Conservation (phyloP, 2,329 filamentous ascomycete genomes). For the Colletotrichum theobromicola region DNA sequence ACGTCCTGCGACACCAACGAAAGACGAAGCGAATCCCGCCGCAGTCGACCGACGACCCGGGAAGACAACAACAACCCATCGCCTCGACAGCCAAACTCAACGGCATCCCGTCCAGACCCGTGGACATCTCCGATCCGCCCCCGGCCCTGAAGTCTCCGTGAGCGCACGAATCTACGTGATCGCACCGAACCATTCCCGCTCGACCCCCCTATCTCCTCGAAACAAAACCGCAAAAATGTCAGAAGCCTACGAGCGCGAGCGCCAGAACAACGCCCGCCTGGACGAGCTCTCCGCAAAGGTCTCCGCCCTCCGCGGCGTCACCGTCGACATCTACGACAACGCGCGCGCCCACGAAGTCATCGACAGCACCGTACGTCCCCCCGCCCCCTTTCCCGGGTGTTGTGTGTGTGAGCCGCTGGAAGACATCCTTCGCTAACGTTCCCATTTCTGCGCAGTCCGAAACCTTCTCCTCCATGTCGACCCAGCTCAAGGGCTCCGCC, state of each 20-base stretch:
- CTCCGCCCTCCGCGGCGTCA: conserved; percentile 88
- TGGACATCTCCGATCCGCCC: background rate
- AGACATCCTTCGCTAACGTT: background rate
- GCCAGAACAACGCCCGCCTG: conserved; percentile 94
- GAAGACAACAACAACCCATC: background rate
- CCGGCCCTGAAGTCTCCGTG: background rate
- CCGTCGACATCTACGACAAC: conserved; percentile 97
- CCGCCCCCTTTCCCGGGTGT: background rate
- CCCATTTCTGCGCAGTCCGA: conserved; percentile 66
- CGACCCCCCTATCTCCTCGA: background rate
- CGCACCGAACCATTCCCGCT: background rate
- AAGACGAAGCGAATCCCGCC: background rate
- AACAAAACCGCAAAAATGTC: conserved; percentile 57
- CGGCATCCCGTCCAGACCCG: background rate
- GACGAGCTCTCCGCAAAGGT: conserved; percentile 92
- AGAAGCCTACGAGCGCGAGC: conserved; percentile 79
- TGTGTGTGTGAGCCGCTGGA: background rate
- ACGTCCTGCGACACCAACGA: background rate
- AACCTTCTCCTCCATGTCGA: conserved; percentile 87
- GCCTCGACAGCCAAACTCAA: background rate
- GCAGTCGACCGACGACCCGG: background rate
- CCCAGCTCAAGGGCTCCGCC: conserved; percentile 83
- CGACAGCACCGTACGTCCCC: conserved; percentile 80
- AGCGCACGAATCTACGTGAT: background rate
- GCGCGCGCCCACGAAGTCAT: conserved; percentile 88